phyloP scores from a whole-genome alignment of 2,329 filamentous ascomycete genomes.

The Pseudocercospora ulei region DNA sequence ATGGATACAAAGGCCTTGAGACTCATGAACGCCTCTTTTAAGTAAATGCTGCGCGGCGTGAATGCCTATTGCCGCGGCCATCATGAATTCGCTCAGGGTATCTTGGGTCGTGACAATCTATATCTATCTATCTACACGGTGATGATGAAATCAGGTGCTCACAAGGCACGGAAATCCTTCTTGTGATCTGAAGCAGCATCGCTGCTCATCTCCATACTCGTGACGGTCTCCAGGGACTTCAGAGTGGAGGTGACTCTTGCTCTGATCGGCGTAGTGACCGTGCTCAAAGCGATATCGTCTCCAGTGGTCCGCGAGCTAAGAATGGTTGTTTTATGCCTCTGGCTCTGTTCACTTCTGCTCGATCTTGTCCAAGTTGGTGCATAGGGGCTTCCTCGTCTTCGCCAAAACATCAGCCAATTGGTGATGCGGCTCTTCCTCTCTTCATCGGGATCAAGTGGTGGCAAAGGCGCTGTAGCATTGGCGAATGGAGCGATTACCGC shows the following conservation, averaged over 20 bases:
- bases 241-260: constrained; percentile 1
- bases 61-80: too few species aligned
- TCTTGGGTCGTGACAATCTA: too few species aligned
- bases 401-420: constrained; percentile 1
- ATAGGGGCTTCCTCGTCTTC: not conserved
- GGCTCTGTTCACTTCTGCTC: not conserved
- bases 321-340: not conserved
- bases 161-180: constrained; percentile 3
- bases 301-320: not conserved
- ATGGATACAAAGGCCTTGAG: too few species aligned
- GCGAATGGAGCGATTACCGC: not conserved
- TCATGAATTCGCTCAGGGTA: too few species aligned
- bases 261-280: not conserved
- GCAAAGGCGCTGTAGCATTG: constrained; percentile 2
- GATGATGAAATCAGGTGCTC: too few species aligned
- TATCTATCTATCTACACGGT: too few species aligned
- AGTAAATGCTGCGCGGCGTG: too few species aligned
- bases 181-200: not conserved
- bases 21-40: too few species aligned
- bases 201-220: not conserved
- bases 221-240: constrained; percentile 3
- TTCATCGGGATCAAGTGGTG: not conserved
- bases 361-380: not conserved
- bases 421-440: not conserved
- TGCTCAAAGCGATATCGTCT: not conserved